Evolutionary conservation across 495 filamentous ascomycete genomes (phyloP), one percentile per base, ranked within the genome.

Genomic region (Talaromyces borbonicus): DNA sequence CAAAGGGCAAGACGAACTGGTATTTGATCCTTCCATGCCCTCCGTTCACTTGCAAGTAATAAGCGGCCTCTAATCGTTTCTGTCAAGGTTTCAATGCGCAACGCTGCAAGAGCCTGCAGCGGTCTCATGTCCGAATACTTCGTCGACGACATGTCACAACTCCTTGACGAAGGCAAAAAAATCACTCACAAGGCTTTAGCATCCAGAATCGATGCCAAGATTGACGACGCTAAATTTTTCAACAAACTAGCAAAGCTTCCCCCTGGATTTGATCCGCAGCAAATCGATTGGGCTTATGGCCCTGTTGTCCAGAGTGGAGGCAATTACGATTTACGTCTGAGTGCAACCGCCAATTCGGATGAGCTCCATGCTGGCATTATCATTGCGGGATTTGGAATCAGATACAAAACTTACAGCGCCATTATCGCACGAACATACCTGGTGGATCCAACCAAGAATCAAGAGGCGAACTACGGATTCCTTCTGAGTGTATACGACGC

Each of bases 281-380:
- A 95, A 52, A 79, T 99, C 16, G 92, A 99, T 61, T 99, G 90
- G 89, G 83, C 83, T 23, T 78, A 92, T 46, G 84, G 83, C 1
- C 92, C 92, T n/a, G 80, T 86, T 14, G 77, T 99, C 37, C 90
- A 96, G 66, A 97, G 92, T 57, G 92, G 93, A 53, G 92, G 92
- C 20, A 84, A 83, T 54, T 99, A 94, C 60, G 93, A 97, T 60
- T 67, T 99, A 26, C 86, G 83, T 53, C 74, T 90, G 49, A 79
- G 72, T 31, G 72, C 84, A 1, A 74, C 80, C 41, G 74, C 87
- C 3, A 85, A 95, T 53, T 77, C 84, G 41, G 85, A 82, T 52
- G 83, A 86, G 48, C 78, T 99, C n/a, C 87, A 95, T 55, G 76
- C 89, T 1, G 92, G 92, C 16, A 84, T 95, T 50, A 99, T 99